Percentiles rank a stretch among this genome's conserved stretches.
Evolutionary conservation across 2,329 filamentous ascomycete species (phyloP).

Genomic region (Aaosphaeria arxii): DNA sequence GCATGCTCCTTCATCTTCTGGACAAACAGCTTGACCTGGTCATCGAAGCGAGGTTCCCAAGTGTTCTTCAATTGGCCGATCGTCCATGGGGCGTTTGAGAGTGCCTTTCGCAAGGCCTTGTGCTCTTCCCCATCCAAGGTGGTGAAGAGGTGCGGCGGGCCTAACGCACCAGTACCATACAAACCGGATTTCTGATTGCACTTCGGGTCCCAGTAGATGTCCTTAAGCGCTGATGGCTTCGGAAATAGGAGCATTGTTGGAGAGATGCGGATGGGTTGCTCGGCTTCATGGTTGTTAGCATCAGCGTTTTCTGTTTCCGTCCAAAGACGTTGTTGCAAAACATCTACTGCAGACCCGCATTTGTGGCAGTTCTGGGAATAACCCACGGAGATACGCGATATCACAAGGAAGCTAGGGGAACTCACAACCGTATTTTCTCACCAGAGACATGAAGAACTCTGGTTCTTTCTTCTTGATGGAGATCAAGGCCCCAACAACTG

Average conservation of each 20-base stretch:
- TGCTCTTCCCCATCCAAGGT: constrained; percentile 34
- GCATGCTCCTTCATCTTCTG: constrained; percentile 30
- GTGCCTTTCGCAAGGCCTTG: constrained; percentile 34
- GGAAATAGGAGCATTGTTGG: constrained; percentile 39
- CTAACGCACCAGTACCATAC: constrained; percentile 36
- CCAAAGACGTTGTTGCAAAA: no score
- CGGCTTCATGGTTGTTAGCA: constrained; percentile 8
- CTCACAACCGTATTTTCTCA: constrained; percentile 27
- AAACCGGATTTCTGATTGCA: constrained; percentile 35
- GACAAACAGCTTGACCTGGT: constrained; percentile 32
- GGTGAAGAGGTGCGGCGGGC: constrained; percentile 34
- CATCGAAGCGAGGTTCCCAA: constrained; percentile 39
- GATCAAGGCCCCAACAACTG: constrained; percentile 24
- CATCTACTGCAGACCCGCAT: no score
- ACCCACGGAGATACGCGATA: no score
- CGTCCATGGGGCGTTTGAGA: constrained; percentile 37
- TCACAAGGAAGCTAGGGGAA: neutral
- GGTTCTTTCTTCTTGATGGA: constrained; percentile 25
- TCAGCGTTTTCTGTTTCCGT: neutral
- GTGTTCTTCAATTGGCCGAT: constrained; percentile 38
- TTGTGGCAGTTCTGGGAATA: no score
- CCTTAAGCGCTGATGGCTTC: constrained; percentile 31
- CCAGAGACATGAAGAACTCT: constrained; percentile 25
- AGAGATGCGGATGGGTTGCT: constrained; percentile 37
- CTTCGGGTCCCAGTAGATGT: constrained; percentile 41